These are phyloP conservation scores for Saccharomycopsis lassenensis DNA, from an alignment of 805 yeast species.

Conservation along the genomic window DNA sequence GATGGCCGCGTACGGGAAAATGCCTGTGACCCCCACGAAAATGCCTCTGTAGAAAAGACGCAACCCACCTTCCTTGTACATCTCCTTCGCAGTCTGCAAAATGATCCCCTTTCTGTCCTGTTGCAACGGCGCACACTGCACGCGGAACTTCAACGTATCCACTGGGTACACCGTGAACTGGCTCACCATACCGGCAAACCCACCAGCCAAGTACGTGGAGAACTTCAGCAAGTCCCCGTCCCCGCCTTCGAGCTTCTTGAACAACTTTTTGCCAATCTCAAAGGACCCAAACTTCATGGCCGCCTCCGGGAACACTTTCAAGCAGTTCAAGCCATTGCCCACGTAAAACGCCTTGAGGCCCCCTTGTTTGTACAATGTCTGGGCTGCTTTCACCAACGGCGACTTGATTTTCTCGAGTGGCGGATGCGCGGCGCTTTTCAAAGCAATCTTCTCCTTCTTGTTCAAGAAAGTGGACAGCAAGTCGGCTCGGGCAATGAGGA, in stretches of 20 bases:
- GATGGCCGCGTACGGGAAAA: conserved; percentile 94
- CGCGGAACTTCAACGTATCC: conserved; percentile 85
- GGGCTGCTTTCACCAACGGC: conserved; percentile 71
- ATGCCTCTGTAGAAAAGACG: conserved; percentile 78
- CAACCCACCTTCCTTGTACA: conserved; percentile 74
- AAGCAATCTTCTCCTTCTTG: conserved; percentile 39
- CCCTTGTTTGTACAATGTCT: conserved; percentile 75
- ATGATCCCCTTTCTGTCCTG: conserved; percentile 48
- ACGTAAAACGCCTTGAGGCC: conserved; percentile 84
- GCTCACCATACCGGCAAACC: conserved; percentile 89
- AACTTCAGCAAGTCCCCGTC: conserved; percentile 57
- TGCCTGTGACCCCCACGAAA: conserved; percentile 85
- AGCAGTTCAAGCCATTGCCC: conserved; percentile 88
- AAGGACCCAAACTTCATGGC: conserved; percentile 96
- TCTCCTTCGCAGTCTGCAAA: conserved; percentile 64
- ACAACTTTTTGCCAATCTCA: conserved; percentile 68
- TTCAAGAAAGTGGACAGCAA: conserved; percentile 57
- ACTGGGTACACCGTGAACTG: conserved; percentile 92
- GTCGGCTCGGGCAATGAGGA: conserved; percentile 83
- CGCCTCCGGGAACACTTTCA: conserved; percentile 92
- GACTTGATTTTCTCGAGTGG: conserved; percentile 43
- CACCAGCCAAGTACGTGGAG: conserved; percentile 88
- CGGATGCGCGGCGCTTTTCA: conserved; percentile 29
- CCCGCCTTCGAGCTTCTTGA: conserved; percentile 73
- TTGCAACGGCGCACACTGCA: conserved; percentile 84